Evolutionary conservation across 2,329 filamentous ascomycete species (phyloP).

Genomic region (Chaetomium globosum): DNA sequence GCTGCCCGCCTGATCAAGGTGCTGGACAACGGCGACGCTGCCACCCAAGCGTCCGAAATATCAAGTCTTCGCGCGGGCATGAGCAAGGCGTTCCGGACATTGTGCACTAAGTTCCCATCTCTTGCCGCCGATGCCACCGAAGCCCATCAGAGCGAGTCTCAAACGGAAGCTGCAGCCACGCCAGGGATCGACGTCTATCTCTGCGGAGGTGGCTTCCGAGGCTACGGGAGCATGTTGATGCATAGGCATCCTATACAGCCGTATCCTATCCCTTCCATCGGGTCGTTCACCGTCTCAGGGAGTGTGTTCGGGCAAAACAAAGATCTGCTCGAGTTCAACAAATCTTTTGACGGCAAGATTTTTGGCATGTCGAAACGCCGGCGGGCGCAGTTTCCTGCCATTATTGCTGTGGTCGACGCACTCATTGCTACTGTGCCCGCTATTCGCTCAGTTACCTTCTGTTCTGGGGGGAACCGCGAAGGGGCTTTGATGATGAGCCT

Average conservation of each 20-base stretch:
- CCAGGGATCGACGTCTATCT: conserved; percentile 73
- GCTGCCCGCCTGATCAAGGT: conserved; percentile 60
- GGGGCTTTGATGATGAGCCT: conserved; percentile 77
- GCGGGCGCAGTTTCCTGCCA: conserved; percentile 79
- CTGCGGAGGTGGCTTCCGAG: conserved; percentile 86
- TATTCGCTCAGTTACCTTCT: conserved; percentile 77
- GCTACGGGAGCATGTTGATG: conserved; percentile 90
- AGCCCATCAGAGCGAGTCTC: conserved; percentile 43
- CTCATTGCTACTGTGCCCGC: conserved; percentile 69
- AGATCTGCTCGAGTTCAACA: conserved; percentile 56
- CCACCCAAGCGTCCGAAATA: conserved; percentile 51
- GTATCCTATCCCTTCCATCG: conserved; percentile 82
- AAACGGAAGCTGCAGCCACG: conserved; percentile 32
- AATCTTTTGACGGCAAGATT: conserved; percentile 56
- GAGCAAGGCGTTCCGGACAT: conserved; percentile 59
- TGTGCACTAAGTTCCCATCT: conserved; percentile 52
- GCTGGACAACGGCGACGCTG: conserved; percentile 47
- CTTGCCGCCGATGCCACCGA: conserved; percentile 53
- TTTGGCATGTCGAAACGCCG: conserved; percentile 81
- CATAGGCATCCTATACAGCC: conserved; percentile 70
- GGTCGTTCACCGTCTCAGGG: conserved; percentile 70
- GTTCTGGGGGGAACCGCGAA: conserved; percentile 81
- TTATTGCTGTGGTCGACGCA: conserved; percentile 76
- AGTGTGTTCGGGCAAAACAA: conserved; percentile 60
- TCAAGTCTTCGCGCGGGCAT: conserved; percentile 62